phyloP scores from a whole-genome alignment of 768 basidiomycete genomes.

The Pseudohyphozyma bogoriensis region DNA sequence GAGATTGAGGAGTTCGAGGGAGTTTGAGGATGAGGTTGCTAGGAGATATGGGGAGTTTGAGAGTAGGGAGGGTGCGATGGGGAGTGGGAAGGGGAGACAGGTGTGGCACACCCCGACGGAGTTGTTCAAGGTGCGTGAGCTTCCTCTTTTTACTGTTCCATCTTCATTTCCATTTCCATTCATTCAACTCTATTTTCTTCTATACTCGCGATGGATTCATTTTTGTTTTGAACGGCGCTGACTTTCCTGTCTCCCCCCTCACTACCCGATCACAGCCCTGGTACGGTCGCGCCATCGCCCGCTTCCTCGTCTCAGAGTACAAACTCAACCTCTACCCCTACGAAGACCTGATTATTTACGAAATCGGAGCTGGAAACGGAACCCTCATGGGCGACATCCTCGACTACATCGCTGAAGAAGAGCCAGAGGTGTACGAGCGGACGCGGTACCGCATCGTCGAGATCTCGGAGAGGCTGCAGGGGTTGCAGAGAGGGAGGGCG shows the following conservation, averaged over 20 bases:
- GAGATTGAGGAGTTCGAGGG: conserved; percentile 53
- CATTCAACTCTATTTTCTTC: too few species aligned
- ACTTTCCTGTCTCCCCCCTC: neutral
- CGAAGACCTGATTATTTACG: conserved; percentile 90
- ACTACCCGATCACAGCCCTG: neutral
- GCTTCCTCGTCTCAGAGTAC: conserved; percentile 82
- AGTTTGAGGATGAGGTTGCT: conserved; percentile 76
- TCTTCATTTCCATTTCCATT: too few species aligned
- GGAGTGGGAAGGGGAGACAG: conserved; percentile 66
- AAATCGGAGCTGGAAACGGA: conserved; percentile 96
- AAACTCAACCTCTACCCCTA: conserved; percentile 76
- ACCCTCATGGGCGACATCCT: conserved; percentile 84
- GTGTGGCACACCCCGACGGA: conserved; percentile 99
- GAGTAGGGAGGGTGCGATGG: conserved; percentile 40
- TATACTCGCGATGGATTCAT: too few species aligned
- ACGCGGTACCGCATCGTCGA: conserved; percentile 92
- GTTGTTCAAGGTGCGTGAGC: conserved; percentile 70
- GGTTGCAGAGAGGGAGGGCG: conserved; percentile 47
- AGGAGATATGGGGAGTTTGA: conserved; percentile 64
- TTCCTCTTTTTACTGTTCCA: neutral
- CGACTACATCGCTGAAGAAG: conserved; percentile 61
- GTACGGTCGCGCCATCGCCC: conserved; percentile 81
- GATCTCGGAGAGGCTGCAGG: conserved; percentile 70
- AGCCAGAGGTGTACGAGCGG: conserved; percentile 84
- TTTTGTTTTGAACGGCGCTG: neutral